phyloP scores from a whole-genome alignment of 331 rosid genomes.

The Rosa hybrid region DNA sequence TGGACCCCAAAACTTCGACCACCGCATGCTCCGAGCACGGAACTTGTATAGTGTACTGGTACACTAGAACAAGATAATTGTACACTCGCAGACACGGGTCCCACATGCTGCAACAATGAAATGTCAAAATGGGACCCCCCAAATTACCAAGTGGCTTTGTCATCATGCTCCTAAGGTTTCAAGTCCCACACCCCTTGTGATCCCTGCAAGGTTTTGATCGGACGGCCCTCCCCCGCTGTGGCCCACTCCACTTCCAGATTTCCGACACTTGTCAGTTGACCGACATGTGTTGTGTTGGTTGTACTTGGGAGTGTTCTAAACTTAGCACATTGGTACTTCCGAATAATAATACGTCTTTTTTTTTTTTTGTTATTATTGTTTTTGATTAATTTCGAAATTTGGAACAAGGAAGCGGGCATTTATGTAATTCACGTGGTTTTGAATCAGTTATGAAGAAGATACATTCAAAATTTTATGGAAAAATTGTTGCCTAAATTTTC shows the following conservation, averaged over 20 bases:
- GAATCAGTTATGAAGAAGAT: constrained; percentile 44
- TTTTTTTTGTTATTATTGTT: not conserved
- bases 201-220: not conserved
- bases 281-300: constrained; percentile 26
- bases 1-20: too few relatives aligned
- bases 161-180: constrained; percentile 13
- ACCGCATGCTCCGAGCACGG: too few relatives aligned
- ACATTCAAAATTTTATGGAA: constrained; percentile 53
- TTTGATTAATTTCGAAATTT: not conserved
- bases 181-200: not conserved
- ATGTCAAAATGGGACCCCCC: constrained; percentile 16
- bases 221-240: constrained; percentile 14
- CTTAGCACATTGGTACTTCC: constrained; percentile 39
- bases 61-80: too few relatives aligned
- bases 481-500: constrained; percentile 40
- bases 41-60: not conserved
- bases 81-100: not conserved
- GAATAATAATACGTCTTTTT: constrained; percentile 12
- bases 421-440: constrained; percentile 35
- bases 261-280: not conserved
- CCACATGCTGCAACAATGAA: constrained; percentile 14
- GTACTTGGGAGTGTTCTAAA: constrained; percentile 24
- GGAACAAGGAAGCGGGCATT: constrained; percentile 13
- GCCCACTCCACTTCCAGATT: not conserved
- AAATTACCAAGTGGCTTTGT: constrained; percentile 21